Base-by-base conservation (phyloP, 2,329 filamentous ascomycete species). In the Aschersonia sp. region DNA sequence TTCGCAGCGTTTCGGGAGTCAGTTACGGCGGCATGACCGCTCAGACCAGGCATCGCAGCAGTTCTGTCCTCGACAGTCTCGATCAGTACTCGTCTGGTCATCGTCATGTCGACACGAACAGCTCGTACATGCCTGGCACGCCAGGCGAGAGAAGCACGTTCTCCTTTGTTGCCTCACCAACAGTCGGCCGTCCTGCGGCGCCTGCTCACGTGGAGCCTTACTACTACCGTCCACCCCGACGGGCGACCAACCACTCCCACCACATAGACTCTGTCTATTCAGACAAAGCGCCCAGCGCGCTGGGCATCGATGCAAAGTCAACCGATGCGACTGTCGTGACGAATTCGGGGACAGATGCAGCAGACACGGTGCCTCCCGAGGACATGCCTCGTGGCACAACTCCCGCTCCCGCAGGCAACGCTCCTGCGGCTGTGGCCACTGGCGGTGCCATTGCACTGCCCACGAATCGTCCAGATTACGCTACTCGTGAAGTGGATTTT, bases 401-500 rank as follows among this genome's bases (percentile, higher is more conserved):
- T 2, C 63, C 66, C 22, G 68, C 68, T 2, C 55, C 64, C 35
- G 12, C 35, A 37, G 8, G 8, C 8, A 8, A 8, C 35, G 8
- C 12, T 37, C 35, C 35, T 37, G 2, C 35, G 8, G 35, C 35
- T n/a, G 14, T n/a, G 4, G 40, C 9, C 7, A n/a, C 9, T 43
- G 55, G 63, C 32, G 61, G 66, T 8, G 30, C 41, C 30, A 48
- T 52, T 49, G 52, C 47, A 49, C 62, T 73, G 35, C 70, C 76
- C 37, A 67, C 71, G 1, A 81, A 78, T 29, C 74, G 79, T 44
- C 82, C 84, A 1, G 90, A 98, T 59, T 97, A 97, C 59, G 83
- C 89, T 2, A 92, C 90, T 1, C 83, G 92, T 48, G 92, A 98
- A 63, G 87, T 94, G 0, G 92, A 98, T 62, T 95, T 95, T 58